Base-by-base conservation (phyloP, 2,329 filamentous ascomycete species). In the Blastomyces parvus region DNA sequence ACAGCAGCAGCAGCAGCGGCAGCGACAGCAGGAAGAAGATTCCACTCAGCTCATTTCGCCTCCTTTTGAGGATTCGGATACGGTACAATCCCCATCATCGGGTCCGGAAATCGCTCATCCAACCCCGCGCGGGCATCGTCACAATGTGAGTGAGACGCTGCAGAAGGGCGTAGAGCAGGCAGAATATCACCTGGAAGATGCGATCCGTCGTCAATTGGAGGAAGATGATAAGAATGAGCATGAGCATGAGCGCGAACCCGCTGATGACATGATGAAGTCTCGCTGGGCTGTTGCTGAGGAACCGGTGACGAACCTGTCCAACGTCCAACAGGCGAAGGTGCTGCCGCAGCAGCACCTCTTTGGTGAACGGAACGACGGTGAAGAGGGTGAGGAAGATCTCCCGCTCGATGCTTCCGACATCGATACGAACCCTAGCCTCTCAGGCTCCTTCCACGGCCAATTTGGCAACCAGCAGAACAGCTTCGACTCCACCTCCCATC, bases 121-220 rank as follows among this genome's bases (percentile, higher is more conserved):
- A 11, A 86, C 81, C 60, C 85, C 85, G 63, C 81, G 82, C 67
- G 82, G 82, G 46, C 83, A 86, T 73, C 81, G 81, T 63, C 88
- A 92, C 69, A 91, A 91, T 68, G 82, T 90, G 50, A 91, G 88
- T 70, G 83, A 87, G 66, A 90, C 86, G 56, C 81, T 96, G 30
- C 91, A 96, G 73, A 88, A 87, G 66, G 91, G 94, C 68, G 88
- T 95, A 63, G 88, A 94, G 59, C 89, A 92, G 70, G 88, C 89
- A 4, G 90, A 96, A 70, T 93, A 94, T 71, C 90, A 93, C 69
- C 76, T 94, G 65, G 89, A 92, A 72, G 86, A 91, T 72, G 86
- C 90, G 65, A 86, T 92, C 66, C 86, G 90, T 60, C 86, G 88
- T 62, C 88, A 93, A 70, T 80, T 93, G 59, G 88, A 92, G 64